Base-by-base conservation (phyloP, 78 protist species). In the Emiliania huxleyi region DNA sequence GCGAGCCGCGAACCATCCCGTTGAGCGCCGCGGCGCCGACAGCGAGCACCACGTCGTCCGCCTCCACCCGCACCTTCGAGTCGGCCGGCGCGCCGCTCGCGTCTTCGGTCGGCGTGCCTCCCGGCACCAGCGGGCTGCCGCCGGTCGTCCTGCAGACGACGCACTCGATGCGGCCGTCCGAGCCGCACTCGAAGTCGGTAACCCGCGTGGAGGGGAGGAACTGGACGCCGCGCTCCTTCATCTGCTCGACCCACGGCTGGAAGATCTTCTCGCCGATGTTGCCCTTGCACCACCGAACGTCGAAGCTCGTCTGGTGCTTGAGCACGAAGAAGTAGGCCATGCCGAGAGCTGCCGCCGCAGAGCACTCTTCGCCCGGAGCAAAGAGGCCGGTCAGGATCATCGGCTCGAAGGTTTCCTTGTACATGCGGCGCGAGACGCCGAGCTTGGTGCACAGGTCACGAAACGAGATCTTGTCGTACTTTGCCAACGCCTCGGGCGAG, bases 301-400 rank as follows among this genome's bases (percentile, higher is more conserved):
- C 91, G 91, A 87, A 87, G 19, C 48, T 19, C 35, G 22, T 37
- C 91, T 87, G 91, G 43, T 35, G n/a, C 43, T 33, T 35, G 21
- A 87, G 73, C 44, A 87, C 91, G 91, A 87, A 87, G 33, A 87
- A 87, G 75, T 87, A 49, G 18, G 91, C 91, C 91, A 87, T 87
- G 23, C 91, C 91, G 35, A 87, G n/a, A n/a, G 91, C 91, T 18
- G 91, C 91, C 22, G 91, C 91, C 0, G 91, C 91, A 38, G 91
- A 87, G 75, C 40, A 29, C 22, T 48, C 11, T 15, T 48, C 48
- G 0, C 75, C 91, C 11, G 91, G 75, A 1, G 91, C 91, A 52
- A 87, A 87, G 26, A 43, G 88, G 35, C 88, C 88, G n/a, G 91
- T 87, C n/a, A 87, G 75, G 44, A 87, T 33, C 91, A 87, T 87